These are phyloP conservation scores for Diddensiella caesifluorescens DNA, from an alignment of 805 yeast species.

Conservation along the genomic window DNA sequence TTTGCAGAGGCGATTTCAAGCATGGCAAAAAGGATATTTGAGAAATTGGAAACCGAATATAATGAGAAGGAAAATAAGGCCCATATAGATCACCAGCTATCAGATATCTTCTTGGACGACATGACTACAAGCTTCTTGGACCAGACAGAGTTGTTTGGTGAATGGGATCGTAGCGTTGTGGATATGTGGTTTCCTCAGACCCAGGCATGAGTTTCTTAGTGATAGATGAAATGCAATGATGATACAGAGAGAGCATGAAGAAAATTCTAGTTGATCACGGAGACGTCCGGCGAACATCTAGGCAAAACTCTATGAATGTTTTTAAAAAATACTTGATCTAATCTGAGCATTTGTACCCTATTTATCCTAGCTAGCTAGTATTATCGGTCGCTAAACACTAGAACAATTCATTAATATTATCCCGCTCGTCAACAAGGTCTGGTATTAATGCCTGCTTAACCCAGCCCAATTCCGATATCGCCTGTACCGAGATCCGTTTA, in stretches of 20 bases:
- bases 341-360: conserved; percentile 13
- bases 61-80: background rate
- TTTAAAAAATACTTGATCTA: conserved; percentile 17
- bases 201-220: background rate
- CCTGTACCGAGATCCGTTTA: conserved; percentile 33
- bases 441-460: conserved; percentile 13
- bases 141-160: conserved; percentile 24
- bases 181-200: conserved; percentile 25
- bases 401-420: conserved; percentile 2
- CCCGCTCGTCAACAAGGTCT: background rate
- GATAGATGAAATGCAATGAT: background rate
- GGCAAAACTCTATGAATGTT: background rate
- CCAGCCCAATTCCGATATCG: conserved; percentile 21
- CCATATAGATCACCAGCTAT: conserved; percentile 3
- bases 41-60: conserved; percentile 13
- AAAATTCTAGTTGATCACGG: conserved; percentile 1
- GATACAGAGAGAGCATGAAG: background rate
- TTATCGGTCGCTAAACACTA: no score
- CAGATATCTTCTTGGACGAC: conserved; percentile 7
- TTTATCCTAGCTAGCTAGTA: background rate
- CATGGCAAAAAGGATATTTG: conserved; percentile 27
- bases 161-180: conserved; percentile 21
- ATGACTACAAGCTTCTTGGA: conserved; percentile 19
- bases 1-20: conserved; percentile 31
- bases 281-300: background rate